Conservation (phyloP, 192 early-diverging fungal species). For the Backusella tuberculispora region DNA sequence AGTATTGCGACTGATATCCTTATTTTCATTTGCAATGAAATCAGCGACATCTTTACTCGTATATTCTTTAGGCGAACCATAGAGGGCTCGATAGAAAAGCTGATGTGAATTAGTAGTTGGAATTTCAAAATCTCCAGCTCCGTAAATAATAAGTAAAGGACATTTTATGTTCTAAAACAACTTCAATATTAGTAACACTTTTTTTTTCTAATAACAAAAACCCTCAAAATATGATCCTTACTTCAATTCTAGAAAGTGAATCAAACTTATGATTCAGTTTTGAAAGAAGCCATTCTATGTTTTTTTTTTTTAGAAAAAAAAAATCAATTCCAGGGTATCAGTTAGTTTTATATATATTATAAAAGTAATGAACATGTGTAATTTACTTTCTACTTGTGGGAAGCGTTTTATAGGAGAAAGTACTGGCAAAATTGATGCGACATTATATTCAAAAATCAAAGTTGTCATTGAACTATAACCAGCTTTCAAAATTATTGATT, state of each 20-base stretch:
- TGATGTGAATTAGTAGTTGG: conserved; percentile 34
- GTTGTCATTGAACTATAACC: conserved; percentile 42
- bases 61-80: conserved; percentile 5
- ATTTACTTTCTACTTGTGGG: conserved; percentile 34
- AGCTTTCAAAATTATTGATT: conserved; percentile 41
- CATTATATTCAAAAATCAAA: conserved; percentile 41
- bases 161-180: conserved; percentile 32
- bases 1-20: background rate
- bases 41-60: background rate
- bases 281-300: conserved; percentile 32
- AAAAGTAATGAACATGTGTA: background rate
- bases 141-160: conserved; percentile 37
- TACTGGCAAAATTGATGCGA: conserved; percentile 33
- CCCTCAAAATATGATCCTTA: conserved; percentile 7
- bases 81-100: conserved; percentile 37
- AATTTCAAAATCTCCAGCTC: conserved; percentile 39
- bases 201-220: background rate
- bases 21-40: conserved; percentile 9
- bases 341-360: background rate
- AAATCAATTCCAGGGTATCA: too few relatives aligned
- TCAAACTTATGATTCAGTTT: conserved; percentile 38
- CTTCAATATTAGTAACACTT: background rate
- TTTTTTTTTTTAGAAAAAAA: background rate
- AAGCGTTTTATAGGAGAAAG: conserved; percentile 32
- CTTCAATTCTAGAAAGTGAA: conserved; percentile 39